phyloP scores from a whole-genome alignment of 1,284 basidiomycete genomes.

The Chiua sp. region DNA sequence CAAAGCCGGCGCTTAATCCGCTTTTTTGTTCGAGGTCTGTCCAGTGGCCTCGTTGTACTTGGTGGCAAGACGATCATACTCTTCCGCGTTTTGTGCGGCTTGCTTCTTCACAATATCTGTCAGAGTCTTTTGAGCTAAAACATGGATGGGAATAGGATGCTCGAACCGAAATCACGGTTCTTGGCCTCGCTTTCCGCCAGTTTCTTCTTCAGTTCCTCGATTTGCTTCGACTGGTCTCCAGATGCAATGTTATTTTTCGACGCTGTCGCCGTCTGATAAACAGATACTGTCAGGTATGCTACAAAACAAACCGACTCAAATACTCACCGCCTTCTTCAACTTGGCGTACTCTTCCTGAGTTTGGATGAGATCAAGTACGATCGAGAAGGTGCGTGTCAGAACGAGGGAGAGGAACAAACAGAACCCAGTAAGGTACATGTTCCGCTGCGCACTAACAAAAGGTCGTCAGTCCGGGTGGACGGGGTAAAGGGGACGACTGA shows the following conservation, averaged over 20 bases:
- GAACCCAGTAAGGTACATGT: constrained; percentile 91
- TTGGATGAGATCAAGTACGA: constrained; percentile 90
- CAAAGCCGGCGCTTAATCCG: constrained; percentile 22
- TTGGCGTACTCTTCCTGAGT: constrained; percentile 88
- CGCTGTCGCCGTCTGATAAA: constrained; percentile 43
- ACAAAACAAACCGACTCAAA: neutral
- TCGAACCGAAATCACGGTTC: constrained; percentile 74
- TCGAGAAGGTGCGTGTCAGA: constrained; percentile 91
- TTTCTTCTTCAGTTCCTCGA: constrained; percentile 68
- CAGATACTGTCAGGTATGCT: neutral
- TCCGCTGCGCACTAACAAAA: constrained; percentile 75
- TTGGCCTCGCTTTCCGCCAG: constrained; percentile 53
- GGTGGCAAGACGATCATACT: constrained; percentile 83
- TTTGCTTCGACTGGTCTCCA: constrained; percentile 61
- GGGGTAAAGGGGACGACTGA: constrained; percentile 42
- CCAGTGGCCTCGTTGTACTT: constrained; percentile 79
- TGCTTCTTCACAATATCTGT: constrained; percentile 86
- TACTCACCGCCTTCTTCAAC: constrained; percentile 72
- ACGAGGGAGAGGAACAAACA: constrained; percentile 94
- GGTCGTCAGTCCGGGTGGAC: neutral
- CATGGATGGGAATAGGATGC: neutral
- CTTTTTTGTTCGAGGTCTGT: constrained; percentile 37
- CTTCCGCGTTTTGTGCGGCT: constrained; percentile 73
- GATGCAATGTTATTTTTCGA: constrained; percentile 40
- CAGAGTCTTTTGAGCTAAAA: neutral